Evolutionary conservation across 2,329 filamentous ascomycete species (phyloP).

Genomic region (Venturiaceae sp.): DNA sequence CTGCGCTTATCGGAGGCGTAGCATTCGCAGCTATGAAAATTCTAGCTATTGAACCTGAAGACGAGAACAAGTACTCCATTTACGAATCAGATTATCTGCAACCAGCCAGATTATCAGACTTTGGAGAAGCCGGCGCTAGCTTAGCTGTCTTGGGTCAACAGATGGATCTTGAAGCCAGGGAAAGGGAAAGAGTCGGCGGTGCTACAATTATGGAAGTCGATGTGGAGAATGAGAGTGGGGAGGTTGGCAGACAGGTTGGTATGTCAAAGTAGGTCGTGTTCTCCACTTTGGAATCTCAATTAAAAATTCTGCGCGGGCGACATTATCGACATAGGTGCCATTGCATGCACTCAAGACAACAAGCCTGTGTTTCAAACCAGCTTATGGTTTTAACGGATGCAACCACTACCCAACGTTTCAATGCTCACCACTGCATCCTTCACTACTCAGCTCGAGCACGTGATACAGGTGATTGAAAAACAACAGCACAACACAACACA

Average conservation of each 20-base stretch:
- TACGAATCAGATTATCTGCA: not conserved
- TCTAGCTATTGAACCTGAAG: not conserved
- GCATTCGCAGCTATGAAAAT: not conserved
- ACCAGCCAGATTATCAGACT: not conserved
- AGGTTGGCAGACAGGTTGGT: not conserved
- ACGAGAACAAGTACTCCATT: not conserved
- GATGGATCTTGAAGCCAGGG: slow-evolving; percentile 8
- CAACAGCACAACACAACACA: too few species aligned
- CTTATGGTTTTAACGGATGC: too few species aligned
- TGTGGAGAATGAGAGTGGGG: slow-evolving; percentile 7
- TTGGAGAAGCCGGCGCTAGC: slow-evolving; percentile 11
- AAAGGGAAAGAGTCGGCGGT: slow-evolving; percentile 4
- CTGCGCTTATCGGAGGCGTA: not conserved
- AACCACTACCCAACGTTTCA: too few species aligned
- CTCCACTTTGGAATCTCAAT: too few species aligned
- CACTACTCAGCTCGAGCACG: too few species aligned
- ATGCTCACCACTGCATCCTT: too few species aligned
- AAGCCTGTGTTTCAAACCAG: too few species aligned
- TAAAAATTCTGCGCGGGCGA: too few species aligned
- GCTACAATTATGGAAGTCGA: slow-evolving; percentile 10
- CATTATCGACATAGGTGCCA: too few species aligned
- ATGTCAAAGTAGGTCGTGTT: not conserved
- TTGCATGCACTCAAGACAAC: too few species aligned
- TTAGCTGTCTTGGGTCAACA: slow-evolving; percentile 11
- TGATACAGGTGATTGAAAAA: too few species aligned